phyloP scores from a whole-genome alignment of 805 yeast species.

The Saccharomycopsis guyanensis region DNA sequence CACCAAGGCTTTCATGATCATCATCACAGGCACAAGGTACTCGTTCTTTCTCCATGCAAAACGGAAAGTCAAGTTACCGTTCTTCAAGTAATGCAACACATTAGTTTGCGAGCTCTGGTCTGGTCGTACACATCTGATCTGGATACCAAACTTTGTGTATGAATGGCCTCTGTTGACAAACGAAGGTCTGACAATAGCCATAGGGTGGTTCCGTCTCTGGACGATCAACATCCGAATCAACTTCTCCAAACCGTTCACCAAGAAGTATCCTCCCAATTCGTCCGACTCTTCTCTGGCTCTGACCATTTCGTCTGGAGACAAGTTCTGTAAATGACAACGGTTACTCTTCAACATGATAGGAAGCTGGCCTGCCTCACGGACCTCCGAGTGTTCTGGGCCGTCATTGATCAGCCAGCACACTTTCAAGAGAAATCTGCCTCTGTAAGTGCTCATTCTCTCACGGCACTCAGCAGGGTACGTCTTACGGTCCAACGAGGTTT shows the following conservation, averaged over 20 bases:
- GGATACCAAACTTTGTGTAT: conserved; percentile 86
- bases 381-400: conserved; percentile 72
- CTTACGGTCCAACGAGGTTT: conserved; percentile 66
- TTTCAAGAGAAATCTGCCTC: conserved; percentile 70
- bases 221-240: conserved; percentile 95
- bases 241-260: conserved; percentile 95
- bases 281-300: conserved; percentile 81
- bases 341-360: conserved; percentile 90
- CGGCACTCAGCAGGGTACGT: conserved; percentile 83
- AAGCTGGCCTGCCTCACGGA: conserved; percentile 83
- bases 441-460: conserved; percentile 80
- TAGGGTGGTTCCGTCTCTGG: conserved; percentile 94
- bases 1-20: conserved; percentile 83
- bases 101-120: conserved; percentile 98
- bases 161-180: conserved; percentile 90
- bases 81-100: conserved; percentile 90
- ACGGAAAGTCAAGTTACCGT: conserved; percentile 94
- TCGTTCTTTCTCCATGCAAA: conserved; percentile 97
- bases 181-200: conserved; percentile 95
- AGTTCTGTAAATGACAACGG: conserved; percentile 80
- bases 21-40: conserved; percentile 84
- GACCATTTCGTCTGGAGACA: conserved; percentile 79
- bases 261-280: conserved; percentile 94
- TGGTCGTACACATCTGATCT: conserved; percentile 88
- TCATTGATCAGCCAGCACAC: conserved; percentile 83